These are phyloP conservation scores for Volvox africanus DNA, from an alignment of 139 green algal species.

Conservation along the genomic window DNA sequence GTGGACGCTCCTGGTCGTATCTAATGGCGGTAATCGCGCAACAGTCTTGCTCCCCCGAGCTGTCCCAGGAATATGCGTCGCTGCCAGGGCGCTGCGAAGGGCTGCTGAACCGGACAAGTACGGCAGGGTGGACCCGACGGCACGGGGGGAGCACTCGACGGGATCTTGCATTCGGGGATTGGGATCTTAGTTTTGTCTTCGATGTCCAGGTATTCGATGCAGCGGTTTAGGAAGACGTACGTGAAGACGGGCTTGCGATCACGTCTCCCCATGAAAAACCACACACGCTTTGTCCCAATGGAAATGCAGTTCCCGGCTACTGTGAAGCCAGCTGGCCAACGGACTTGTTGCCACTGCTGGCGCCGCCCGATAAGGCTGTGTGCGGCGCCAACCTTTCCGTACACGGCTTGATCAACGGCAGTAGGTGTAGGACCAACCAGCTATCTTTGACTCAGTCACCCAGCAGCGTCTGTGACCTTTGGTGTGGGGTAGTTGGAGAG, in stretches of 20 bases:
- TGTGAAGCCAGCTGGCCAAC: conserved; percentile 12
- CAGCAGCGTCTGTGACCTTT: conserved; percentile 22
- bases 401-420: background rate
- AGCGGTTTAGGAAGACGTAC: background rate
- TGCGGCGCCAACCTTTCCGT: background rate
- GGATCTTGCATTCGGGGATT: background rate
- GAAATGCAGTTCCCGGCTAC: conserved; percentile 14
- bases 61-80: conserved; percentile 26
- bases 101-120: background rate
- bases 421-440: background rate
- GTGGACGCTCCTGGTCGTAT: conserved; percentile 16
- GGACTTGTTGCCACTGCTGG: conserved; percentile 33
- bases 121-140: background rate
- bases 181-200: background rate
- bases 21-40: conserved; percentile 16
- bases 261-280: too few species aligned
- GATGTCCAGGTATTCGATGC: background rate
- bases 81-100: conserved; percentile 40
- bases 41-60: conserved; percentile 19
- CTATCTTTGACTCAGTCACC: background rate
- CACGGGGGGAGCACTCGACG: too few species aligned
- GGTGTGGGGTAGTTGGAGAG: conserved; percentile 28
- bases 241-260: background rate
- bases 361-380: background rate
- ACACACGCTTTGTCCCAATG: too few species aligned